Evolutionary conservation across 192 early-diverging fungal species (phyloP), one percentile per base, ranked within the genome.

Genomic region (Cetraspora pellucida): DNA sequence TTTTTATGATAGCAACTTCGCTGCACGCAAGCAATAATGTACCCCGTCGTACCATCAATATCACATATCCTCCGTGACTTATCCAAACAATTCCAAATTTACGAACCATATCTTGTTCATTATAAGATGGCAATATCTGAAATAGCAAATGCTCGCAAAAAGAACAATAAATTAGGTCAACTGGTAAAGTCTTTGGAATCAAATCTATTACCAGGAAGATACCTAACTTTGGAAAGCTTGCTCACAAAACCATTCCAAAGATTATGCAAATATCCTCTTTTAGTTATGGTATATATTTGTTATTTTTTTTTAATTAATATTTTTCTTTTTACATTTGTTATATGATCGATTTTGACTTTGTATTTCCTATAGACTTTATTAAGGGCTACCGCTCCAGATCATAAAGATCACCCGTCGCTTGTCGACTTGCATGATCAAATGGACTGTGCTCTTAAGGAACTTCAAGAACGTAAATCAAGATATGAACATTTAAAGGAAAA

Each of bases 241-340:
- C 14, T 74, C 1, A 27, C 72, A 13, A 74, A 74, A 14, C 72
- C 72, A 45, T 57, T 74, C 46, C 72, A 74, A 45, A 31, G 72
- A 46, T 46, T 74, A 74, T 74, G 72, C 21, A 74, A 74, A 74
- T 74, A 74, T 46, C 72, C 72, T 10, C 21, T 74, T 23, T 60
- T 74, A 10, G 57, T 74, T 5, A 74, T 60, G 72, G 72, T 74
- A 45, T 55, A 37, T 10, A 23, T 10, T 4, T 47, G 16, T 13
- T 27, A 46, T 47, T 67, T 43, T 8, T 2, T 44, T 47, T 23
- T 67, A 17, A 0, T 17, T n/a, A 68, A 9, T 31, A 1, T 19
- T 43, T 37, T 31, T 28, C 8, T 19, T 37, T 44, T 10, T 60
- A 28, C 14, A 27, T 65, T 2, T 28, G 14, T 19, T 14, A 21